A percentile compares a stretch with the other conserved stretches of the same genome.
These are phyloP conservation scores for Neocucurbitaria cava DNA, from an alignment of 2,329 filamentous ascomycete species.

Conservation along the genomic window DNA sequence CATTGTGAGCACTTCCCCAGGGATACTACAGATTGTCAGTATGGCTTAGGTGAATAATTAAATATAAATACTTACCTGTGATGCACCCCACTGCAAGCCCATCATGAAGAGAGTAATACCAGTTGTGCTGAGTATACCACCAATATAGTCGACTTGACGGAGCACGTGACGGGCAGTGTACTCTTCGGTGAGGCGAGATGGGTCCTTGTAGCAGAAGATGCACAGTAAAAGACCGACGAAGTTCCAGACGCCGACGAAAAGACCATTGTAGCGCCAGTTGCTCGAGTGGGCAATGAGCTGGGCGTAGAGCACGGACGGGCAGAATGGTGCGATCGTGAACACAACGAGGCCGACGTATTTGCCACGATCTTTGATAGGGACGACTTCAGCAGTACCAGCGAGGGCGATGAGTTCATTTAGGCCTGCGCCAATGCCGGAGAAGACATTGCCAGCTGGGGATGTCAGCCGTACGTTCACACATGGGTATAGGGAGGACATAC, in stretches of 20 bases:
- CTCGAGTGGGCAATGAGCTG: slow-evolving; percentile 61
- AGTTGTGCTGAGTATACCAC: slow-evolving; percentile 36
- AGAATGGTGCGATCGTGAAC: slow-evolving; percentile 68
- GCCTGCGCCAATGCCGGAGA: slow-evolving; percentile 70
- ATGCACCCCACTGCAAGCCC: slow-evolving; percentile 46
- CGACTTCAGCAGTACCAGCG: slow-evolving; percentile 72
- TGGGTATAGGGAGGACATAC: slow-evolving; percentile 17
- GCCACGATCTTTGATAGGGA: slow-evolving; percentile 69
- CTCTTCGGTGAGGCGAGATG: slow-evolving; percentile 47
- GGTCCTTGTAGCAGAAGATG: slow-evolving; percentile 53
- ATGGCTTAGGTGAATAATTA: slow-evolving; percentile 32
- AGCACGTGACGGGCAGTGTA: slow-evolving; percentile 44
- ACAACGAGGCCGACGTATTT: slow-evolving; percentile 67
- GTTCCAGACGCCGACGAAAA: slow-evolving; percentile 61
- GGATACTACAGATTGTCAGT: slow-evolving; percentile 61
- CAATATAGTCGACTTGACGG: slow-evolving; percentile 41
- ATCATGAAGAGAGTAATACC: slow-evolving; percentile 49
- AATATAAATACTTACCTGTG: slow-evolving; percentile 32
- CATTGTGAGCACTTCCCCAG: slow-evolving; percentile 63
- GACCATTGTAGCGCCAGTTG: slow-evolving; percentile 64
- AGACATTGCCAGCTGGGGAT: slow-evolving; percentile 45
- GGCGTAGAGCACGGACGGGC: slow-evolving; percentile 67
- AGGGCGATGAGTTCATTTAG: slow-evolving; percentile 73
- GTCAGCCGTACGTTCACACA: slow-evolving; percentile 1
- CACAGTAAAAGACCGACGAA: slow-evolving; percentile 60